phyloP scores from a whole-genome alignment of 768 basidiomycete genomes.

The Mrakia hoshinonis region DNA sequence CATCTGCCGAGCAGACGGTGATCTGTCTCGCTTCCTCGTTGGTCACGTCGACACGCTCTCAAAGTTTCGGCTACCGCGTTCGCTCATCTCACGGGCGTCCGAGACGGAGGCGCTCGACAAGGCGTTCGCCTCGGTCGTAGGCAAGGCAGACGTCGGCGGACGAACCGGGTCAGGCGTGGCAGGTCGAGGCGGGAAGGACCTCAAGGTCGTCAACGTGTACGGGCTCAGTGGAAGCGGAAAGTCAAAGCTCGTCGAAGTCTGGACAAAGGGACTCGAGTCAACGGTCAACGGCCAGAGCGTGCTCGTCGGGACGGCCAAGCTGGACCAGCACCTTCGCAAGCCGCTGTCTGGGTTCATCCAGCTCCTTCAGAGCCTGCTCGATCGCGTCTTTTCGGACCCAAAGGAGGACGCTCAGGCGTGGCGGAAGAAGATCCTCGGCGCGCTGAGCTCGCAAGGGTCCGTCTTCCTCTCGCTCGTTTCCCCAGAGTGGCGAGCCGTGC shows the following conservation, averaged over 20 bases:
- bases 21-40: slow-evolving; percentile 29
- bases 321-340: slow-evolving; percentile 57
- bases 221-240: slow-evolving; percentile 32
- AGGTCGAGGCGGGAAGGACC: background rate
- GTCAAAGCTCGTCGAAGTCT: slow-evolving; percentile 25
- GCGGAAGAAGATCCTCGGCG: slow-evolving; percentile 32
- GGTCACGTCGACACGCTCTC: slow-evolving; percentile 32
- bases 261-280: slow-evolving; percentile 11
- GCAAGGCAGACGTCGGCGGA: background rate
- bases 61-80: slow-evolving; percentile 28
- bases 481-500: slow-evolving; percentile 29
- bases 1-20: slow-evolving; percentile 26
- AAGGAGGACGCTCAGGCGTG: slow-evolving; percentile 33
- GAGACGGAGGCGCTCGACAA: slow-evolving; percentile 26
- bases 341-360: slow-evolving; percentile 43
- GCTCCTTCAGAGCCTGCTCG: slow-evolving; percentile 35
- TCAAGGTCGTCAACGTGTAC: slow-evolving; percentile 28
- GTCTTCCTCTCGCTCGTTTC: slow-evolving; percentile 34
- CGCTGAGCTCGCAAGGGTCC: slow-evolving; percentile 31
- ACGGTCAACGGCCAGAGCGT: background rate
- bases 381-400: slow-evolving; percentile 36
- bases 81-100: slow-evolving; percentile 28
- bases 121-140: background rate
- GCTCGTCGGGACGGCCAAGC: slow-evolving; percentile 46
- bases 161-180: background rate